Evolutionary conservation across 768 basidiomycete genomes (phyloP), one percentile per base, ranked within the genome.

Genomic region (Boletus edulis): DNA sequence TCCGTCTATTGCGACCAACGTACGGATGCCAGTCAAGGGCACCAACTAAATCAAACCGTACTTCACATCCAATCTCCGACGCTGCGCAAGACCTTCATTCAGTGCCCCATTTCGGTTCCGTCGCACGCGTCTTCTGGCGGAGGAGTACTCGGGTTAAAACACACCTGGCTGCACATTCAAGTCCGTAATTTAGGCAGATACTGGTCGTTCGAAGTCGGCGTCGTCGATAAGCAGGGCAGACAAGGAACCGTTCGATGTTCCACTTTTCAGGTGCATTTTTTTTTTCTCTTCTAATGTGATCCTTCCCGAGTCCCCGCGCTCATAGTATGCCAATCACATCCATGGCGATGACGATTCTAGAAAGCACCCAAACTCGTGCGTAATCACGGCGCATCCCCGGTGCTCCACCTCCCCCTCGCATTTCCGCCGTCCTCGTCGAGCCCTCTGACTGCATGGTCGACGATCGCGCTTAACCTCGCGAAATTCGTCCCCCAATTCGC

Each of bases 31-130:
- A 76, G 63, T 65, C 75, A 43, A 49, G 69, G 72, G 10, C 67
- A 67, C 55, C 44, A 64, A 31, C 73, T 90, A 5, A 73, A 76
- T 54, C 87, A 90, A 66, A 85, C 83, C 1, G 87, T 90, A 2
- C 77, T 92, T 14, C 89, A 92, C 58, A 78, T 92, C 46, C 90
- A 92, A 62, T 90, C 88, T 5, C 89, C 90, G 24, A 86, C 85
- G 13, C 62, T 90, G 34, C 78, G 73, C 49, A 84, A 75, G 49
- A 87, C 89, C 0, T 91, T 78, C 63, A 80, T 92, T 35, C 83
- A 81, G 9, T 84, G 78, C 60, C 89, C 89, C 15, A 74, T 78
- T 20, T 57, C 57, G 59, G 60, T 44, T 27, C 64, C 42, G 54
- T 42, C 49, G 43, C 46, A 43, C 20, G 41, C 53, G 34, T 50